These are phyloP conservation scores for Colletotrichum orchidophilum DNA, from an alignment of 2,329 filamentous ascomycete species.

Conservation along the genomic window DNA sequence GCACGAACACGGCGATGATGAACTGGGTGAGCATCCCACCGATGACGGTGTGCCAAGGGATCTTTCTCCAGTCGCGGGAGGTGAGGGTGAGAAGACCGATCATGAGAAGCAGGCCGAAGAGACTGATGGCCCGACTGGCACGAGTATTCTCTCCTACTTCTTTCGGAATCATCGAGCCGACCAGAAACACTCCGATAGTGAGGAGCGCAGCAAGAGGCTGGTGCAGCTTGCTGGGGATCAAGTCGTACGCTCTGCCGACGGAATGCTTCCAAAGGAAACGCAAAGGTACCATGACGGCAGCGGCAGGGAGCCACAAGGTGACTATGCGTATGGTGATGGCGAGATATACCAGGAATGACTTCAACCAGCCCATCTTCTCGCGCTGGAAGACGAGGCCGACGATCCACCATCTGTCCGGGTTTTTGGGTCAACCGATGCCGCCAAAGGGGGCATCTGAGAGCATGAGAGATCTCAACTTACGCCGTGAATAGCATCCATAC, in stretches of 20 bases:
- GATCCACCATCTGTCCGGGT: conserved; percentile 23
- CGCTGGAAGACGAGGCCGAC: conserved; percentile 30
- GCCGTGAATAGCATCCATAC: conserved; percentile 26
- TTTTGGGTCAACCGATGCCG: not conserved
- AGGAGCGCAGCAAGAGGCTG: conserved; percentile 21
- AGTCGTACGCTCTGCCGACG: conserved; percentile 11
- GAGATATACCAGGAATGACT: conserved; percentile 74
- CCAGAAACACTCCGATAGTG: conserved; percentile 21
- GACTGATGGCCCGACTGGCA: conserved; percentile 21
- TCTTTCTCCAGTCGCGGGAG: conserved; percentile 27
- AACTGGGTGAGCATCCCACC: conserved; percentile 30
- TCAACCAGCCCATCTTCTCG: conserved; percentile 60
- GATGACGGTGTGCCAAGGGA: conserved; percentile 31
- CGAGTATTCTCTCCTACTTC: conserved; percentile 26
- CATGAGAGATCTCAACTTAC: conserved; percentile 16
- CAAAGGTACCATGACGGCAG: conserved; percentile 23
- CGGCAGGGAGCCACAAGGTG: conserved; percentile 26
- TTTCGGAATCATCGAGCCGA: conserved; percentile 25
- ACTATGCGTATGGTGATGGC: conserved; percentile 69
- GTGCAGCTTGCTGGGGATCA: conserved; percentile 21
- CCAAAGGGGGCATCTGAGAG: not conserved
- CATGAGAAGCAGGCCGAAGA: conserved; percentile 25
- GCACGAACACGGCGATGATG: conserved; percentile 23
- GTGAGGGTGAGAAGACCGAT: conserved; percentile 22
- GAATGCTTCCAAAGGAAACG: conserved; percentile 20